phyloP scores from a whole-genome alignment of 768 basidiomycete species.

The Rhizopogon vinicolor region DNA sequence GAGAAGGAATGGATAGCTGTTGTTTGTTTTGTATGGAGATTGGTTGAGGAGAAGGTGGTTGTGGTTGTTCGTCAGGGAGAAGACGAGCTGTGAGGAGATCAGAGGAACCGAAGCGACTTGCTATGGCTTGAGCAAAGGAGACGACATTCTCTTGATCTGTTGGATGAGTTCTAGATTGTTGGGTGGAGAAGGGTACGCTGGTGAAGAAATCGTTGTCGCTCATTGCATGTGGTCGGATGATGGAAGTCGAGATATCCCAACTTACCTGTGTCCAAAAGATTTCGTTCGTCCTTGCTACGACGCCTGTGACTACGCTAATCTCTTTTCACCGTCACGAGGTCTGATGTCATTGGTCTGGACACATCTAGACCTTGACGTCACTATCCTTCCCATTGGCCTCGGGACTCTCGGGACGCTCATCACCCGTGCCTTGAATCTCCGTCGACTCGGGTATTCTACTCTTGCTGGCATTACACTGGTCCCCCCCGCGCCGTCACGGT shows the following conservation, averaged over 20 bases:
- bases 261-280: too few species aligned
- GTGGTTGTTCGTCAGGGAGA: constrained; percentile 17
- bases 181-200: constrained; percentile 21
- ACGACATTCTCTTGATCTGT: constrained; percentile 25
- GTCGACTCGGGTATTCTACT: too few species aligned
- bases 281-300: not conserved
- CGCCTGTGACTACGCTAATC: not conserved
- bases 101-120: constrained; percentile 37
- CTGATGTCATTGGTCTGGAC: constrained; percentile 29
- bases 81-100: constrained; percentile 35
- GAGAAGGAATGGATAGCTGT: constrained; percentile 29
- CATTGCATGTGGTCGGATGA: not conserved
- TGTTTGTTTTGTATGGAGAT: constrained; percentile 9
- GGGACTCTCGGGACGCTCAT: too few species aligned
- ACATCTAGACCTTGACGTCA: constrained; percentile 16
- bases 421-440: too few species aligned
- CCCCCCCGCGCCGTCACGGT: too few species aligned
- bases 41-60: constrained; percentile 10
- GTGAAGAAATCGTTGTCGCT: constrained; percentile 38
- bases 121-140: constrained; percentile 53
- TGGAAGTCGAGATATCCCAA: not conserved
- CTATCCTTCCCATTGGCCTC: too few species aligned
- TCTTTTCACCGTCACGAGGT: constrained; percentile 18
- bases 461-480: too few species aligned
- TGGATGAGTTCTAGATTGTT: not conserved